phyloP scores from a whole-genome alignment of 192 early-diverging fungal species.

The Rhizoclosmatium globosum region DNA sequence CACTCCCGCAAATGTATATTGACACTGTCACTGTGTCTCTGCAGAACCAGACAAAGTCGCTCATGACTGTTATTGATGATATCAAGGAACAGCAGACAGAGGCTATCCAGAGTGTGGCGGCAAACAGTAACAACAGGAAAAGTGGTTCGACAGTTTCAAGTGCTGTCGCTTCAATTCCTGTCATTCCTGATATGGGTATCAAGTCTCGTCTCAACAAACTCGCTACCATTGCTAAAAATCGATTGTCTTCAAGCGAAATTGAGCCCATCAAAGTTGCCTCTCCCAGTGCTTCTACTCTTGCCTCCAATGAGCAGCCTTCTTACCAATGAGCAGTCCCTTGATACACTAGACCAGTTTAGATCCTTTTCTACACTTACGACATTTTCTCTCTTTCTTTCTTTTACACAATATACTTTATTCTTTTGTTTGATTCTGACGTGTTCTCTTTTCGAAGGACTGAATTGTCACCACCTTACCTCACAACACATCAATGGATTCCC shows the following conservation, averaged over 20 bases:
- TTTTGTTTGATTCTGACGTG: background rate
- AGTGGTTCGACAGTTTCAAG: background rate
- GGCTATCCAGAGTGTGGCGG: conserved; percentile 4
- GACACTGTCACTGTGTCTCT: conserved; percentile 18
- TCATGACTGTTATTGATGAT: conserved; percentile 27
- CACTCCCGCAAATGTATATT: conserved; percentile 29
- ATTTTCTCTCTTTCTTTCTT: too few species aligned
- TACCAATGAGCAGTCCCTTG: too few species aligned
- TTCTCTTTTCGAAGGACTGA: background rate
- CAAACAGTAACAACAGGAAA: background rate
- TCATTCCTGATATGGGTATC: conserved; percentile 33
- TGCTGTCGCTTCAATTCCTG: background rate
- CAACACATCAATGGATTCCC: background rate
- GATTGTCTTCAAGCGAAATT: background rate
- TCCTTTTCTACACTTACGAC: too few species aligned
- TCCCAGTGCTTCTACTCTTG: background rate
- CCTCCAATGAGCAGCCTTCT: background rate
- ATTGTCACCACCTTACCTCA: background rate
- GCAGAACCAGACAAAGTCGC: conserved; percentile 14
- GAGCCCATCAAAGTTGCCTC: background rate
- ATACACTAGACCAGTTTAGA: too few species aligned
- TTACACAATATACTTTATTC: background rate
- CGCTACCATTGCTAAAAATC: background rate
- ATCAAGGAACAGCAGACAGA: conserved; percentile 16
- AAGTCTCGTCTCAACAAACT: background rate